Evolutionary conservation across 2,329 filamentous ascomycete species (phyloP).

Genomic region (Paracoccidioides brasiliensis): DNA sequence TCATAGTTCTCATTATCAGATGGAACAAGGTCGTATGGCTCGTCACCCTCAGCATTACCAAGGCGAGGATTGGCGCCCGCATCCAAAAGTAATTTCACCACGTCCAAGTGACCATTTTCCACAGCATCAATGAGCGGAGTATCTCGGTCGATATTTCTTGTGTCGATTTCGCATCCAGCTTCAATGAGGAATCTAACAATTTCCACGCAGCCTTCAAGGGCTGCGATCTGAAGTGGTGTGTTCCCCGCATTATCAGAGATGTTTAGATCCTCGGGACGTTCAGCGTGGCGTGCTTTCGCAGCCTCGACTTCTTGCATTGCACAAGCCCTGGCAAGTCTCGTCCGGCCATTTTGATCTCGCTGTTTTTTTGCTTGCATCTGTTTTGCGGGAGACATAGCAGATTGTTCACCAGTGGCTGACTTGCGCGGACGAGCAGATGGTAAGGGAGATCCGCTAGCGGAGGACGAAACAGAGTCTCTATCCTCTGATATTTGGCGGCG

Average conservation of each 20-base stretch:
- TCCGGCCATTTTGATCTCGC: slow-evolving; percentile 84
- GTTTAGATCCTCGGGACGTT: slow-evolving; percentile 78
- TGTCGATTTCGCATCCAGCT: slow-evolving; percentile 73
- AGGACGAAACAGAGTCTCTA: slow-evolving; percentile 32
- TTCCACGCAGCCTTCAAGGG: slow-evolving; percentile 70
- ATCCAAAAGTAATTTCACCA: slow-evolving; percentile 70
- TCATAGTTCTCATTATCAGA: slow-evolving; percentile 63
- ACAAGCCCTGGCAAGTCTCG: slow-evolving; percentile 77
- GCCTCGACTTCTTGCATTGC: slow-evolving; percentile 70
- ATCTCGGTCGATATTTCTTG: slow-evolving; percentile 65
- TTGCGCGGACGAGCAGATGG: slow-evolving; percentile 30
- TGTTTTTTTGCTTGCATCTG: slow-evolving; percentile 63
- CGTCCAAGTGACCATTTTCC: slow-evolving; percentile 83
- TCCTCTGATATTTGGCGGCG: slow-evolving; percentile 35
- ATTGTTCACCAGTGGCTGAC: slow-evolving; percentile 27
- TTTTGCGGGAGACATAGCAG: slow-evolving; percentile 52
- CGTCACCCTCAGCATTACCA: slow-evolving; percentile 82
- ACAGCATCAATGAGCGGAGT: slow-evolving; percentile 92
- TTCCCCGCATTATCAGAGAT: slow-evolving; percentile 91
- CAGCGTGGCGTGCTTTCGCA: slow-evolving; percentile 59
- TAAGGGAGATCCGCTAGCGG: slow-evolving; percentile 31
- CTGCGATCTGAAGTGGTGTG: slow-evolving; percentile 84
- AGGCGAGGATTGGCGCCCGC: slow-evolving; percentile 85
- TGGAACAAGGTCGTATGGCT: slow-evolving; percentile 73
- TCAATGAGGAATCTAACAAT: slow-evolving; percentile 80